Evolutionary conservation across 2,329 filamentous ascomycete genomes (phyloP), one percentile per base, ranked within the genome.

Genomic region (Cytospora chrysosperma): DNA sequence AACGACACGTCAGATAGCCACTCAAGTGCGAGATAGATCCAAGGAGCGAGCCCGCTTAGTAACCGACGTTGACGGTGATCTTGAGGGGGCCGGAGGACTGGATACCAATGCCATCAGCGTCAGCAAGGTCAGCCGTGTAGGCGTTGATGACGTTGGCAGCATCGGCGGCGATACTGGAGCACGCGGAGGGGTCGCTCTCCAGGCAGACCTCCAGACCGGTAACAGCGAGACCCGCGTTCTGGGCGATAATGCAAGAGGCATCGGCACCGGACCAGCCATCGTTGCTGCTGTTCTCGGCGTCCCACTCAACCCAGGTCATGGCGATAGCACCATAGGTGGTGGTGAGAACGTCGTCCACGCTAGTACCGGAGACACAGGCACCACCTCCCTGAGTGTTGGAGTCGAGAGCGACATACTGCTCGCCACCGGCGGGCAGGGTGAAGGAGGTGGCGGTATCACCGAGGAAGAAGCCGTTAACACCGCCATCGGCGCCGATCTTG

Each of bases 221-320:
- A 63, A 74, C 75, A 65, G 74, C 75, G 67, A 82, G 67, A 62
- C 67, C 65, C 59, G 68, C 66, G 30, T 69, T 65, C 68, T 77
- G 74, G 32, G 81, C 73, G 50, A 82, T 79, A 12, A 85, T 76
- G 64, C 76, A 77, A 5, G 81, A 83, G 66, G 78, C 81, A 62
- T 85, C 82, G 63, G 78, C 79, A 49, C 82, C 82, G 3, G 79
- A 82, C 78, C 78, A 82, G 61, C 71, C 74, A n/a, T 68, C 61
- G 77, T 85, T 85, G 73, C 72, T 72, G 0, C 66, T 40, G 74
- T 77, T 79, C 64, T 67, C 78, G 54, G 79, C 77, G 74, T 84
- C 82, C 59, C 78, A 80, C 76, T 85, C 82, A 71, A 77, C 68
- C 82, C 82, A 85, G 62, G 77, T 77, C 66, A 74, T 73, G 57